These are phyloP conservation scores for Kodamaea jinghongensis DNA, from an alignment of 805 yeast genomes.

Conservation along the genomic window DNA sequence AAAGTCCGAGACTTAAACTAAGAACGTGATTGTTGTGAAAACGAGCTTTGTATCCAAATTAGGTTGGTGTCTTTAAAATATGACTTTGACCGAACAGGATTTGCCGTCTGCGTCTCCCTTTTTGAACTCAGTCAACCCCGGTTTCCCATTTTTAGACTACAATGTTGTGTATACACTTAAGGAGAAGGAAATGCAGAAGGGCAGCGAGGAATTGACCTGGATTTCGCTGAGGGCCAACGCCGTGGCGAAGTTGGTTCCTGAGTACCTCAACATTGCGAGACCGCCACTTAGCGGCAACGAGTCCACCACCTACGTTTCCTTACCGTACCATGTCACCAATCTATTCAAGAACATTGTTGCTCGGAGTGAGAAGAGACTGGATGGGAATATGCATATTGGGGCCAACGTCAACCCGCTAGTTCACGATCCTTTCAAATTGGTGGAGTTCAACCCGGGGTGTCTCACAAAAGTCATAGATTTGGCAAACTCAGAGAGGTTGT, in stretches of 20 bases:
- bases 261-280: conserved; percentile 37
- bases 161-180: conserved; percentile 32
- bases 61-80: not conserved
- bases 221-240: conserved; percentile 6
- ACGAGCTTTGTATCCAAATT: no score
- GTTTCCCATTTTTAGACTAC: conserved; percentile 28
- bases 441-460: conserved; percentile 58
- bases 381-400: conserved; percentile 48
- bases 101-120: conserved; percentile 18
- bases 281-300: conserved; percentile 37
- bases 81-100: conserved; percentile 2
- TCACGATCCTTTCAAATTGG: conserved; percentile 52
- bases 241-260: conserved; percentile 14
- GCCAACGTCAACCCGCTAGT: conserved; percentile 51
- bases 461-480: conserved; percentile 19
- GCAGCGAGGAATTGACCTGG: conserved; percentile 26
- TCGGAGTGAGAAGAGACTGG: conserved; percentile 35
- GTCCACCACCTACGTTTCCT: conserved; percentile 51
- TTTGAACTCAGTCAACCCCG: conserved; percentile 38
- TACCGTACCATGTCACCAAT: conserved; percentile 48
- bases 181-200: conserved; percentile 11
- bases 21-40: no score
- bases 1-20: no score
- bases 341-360: conserved; percentile 35
- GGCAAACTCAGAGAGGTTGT: not conserved